Percentiles rank a stretch among this genome's conserved stretches.
phyloP scores from a whole-genome alignment of 1,284 basidiomycete species.

The Filobasidium uniguttulatum region DNA sequence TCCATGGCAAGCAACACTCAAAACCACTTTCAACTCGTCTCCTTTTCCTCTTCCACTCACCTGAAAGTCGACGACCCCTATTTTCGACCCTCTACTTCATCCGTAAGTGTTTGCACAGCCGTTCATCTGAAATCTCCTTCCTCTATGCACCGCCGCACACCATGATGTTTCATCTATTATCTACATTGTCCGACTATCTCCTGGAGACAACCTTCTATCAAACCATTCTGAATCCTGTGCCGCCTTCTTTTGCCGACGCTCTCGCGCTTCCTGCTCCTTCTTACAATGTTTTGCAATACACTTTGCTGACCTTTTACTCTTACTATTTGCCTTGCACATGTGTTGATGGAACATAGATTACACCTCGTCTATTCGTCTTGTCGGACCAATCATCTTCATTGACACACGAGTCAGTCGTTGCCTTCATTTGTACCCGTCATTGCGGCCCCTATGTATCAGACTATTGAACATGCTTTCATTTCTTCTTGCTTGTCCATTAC shows the following conservation, averaged over 20 bases:
- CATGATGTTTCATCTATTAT: slow-evolving; percentile 1
- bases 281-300: not conserved
- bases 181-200: slow-evolving; percentile 3
- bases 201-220: slow-evolving; percentile 2
- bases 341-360: not conserved
- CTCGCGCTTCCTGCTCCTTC: not conserved
- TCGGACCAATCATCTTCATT: no score
- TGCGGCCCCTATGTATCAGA: no score
- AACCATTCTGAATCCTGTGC: not conserved
- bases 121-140: no score
- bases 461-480: not conserved
- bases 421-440: no score
- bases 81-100: no score
- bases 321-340: not conserved
- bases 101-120: no score
- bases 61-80: no score
- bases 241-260: not conserved
- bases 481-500: not conserved
- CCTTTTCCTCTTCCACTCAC: no score
- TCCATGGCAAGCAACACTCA: no score
- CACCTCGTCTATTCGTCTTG: no score
- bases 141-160: no score
- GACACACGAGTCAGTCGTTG: not conserved
- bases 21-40: no score
- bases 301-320: not conserved